Evolutionary conservation across 768 basidiomycete species (phyloP).

Genomic region (Xerocomellus dryophilus): DNA sequence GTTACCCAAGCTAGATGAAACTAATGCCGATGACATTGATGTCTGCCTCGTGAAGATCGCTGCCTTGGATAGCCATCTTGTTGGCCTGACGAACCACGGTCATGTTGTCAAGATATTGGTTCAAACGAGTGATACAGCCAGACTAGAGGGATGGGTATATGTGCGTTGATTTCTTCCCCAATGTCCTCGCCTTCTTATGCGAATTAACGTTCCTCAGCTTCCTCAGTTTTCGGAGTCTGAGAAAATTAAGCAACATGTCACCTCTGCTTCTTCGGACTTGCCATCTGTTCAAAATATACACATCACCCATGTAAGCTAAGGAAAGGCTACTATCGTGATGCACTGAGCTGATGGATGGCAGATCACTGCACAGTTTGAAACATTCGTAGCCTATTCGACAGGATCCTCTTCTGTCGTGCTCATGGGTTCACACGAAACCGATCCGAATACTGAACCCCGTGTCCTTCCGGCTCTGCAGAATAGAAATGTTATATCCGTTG

Average conservation of each 20-base stretch:
- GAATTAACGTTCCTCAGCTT: constrained; percentile 44
- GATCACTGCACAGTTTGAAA: constrained; percentile 81
- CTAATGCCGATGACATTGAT: constrained; percentile 25
- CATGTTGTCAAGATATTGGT: constrained; percentile 69
- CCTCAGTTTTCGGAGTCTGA: constrained; percentile 68
- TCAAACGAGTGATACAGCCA: constrained; percentile 37
- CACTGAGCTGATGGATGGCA: constrained; percentile 30
- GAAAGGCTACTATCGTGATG: not conserved
- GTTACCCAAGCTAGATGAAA: constrained; percentile 48
- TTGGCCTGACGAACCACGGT: constrained; percentile 78
- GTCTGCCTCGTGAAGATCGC: constrained; percentile 75
- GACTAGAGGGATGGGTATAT: constrained; percentile 63
- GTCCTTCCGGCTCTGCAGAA: constrained; percentile 75
- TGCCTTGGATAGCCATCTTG: constrained; percentile 64
- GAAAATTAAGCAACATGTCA: constrained; percentile 44
- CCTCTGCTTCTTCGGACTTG: constrained; percentile 40
- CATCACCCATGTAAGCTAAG: constrained; percentile 71
- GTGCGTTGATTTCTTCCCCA: constrained; percentile 40
- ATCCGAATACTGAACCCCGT: constrained; percentile 45
- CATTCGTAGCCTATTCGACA: constrained; percentile 81
- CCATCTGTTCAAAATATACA: constrained; percentile 46
- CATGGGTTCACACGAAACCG: constrained; percentile 56
- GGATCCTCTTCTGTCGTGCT: constrained; percentile 70
- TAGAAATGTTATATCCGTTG: constrained; percentile 77
- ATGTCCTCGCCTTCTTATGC: not conserved